Base-by-base conservation (phyloP, 2,329 filamentous ascomycete species). In the Penicillium sp. region DNA sequence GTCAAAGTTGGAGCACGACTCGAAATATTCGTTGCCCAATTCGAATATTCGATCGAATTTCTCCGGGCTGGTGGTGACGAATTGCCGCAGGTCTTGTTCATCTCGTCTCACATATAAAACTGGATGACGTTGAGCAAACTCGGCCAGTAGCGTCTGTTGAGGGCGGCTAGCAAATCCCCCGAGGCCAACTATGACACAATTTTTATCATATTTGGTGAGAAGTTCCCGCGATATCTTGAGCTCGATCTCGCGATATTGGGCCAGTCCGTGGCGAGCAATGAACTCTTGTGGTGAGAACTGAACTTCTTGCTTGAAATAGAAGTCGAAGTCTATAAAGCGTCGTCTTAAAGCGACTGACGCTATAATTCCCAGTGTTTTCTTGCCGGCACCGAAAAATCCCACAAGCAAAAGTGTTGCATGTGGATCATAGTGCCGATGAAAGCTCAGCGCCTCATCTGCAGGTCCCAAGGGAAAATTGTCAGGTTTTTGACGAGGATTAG, bases 321-420 rank as follows among this genome's bases (percentile, higher is more conserved):
- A 79, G 58, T 90, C 87, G 41, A 85, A 80, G 55, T 90, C 88
- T 52, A 91, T 74, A 0, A 90, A 79, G 48, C 83, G 83, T 27
- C 87, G 79, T 53, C 84, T 83, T 71, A 90, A 84, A 48, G 87
- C 86, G 6, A 85, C 85, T 0, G 87, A 88, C 8, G 87, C 88
- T 57, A 91, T 89, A 48, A 91, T 82, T 13, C 86, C 88, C 9
- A 91, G 77, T 0, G 86, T 90, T 3, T 86, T 88, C 71, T 91
- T 91, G 22, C 89, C 89, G 21, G 87, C 84, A 7, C 88, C 89
- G 19, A 86, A 83, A 53, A 90, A 84, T 4, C 89, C 89, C 14
- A 89, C 81, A 9, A 91, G 79, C n/a, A 90, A 80, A 54, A 91
- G 84, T 3, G 59, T 64, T n/a, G 60, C 61, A 49, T 63, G 56